Evolutionary conservation across 2,329 filamentous ascomycete genomes (phyloP).

Genomic region (Xylaria sp.): DNA sequence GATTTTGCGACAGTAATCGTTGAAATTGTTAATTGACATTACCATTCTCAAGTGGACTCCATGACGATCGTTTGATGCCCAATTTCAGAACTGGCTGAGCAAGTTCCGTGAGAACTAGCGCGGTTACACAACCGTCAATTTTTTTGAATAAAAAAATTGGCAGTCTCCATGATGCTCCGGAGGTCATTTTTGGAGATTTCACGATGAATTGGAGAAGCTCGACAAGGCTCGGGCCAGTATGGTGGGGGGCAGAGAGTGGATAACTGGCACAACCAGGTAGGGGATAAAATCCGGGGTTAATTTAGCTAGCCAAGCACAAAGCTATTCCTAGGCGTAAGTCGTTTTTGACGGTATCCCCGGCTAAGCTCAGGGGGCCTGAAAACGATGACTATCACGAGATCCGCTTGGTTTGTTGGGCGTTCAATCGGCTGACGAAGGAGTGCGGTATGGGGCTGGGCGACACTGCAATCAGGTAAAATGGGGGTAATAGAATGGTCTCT

Average conservation of each 20-base stretch:
- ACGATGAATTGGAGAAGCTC: slow-evolving; percentile 27
- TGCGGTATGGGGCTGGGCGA: slow-evolving; percentile 42
- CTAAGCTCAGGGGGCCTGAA: slow-evolving; percentile 34
- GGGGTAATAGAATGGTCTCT: slow-evolving; percentile 24
- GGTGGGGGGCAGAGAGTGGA: slow-evolving; percentile 23
- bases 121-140: slow-evolving; percentile 18
- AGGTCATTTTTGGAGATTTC: slow-evolving; percentile 25
- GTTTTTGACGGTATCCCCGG: slow-evolving; percentile 26
- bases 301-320: slow-evolving; percentile 11
- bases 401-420: slow-evolving; percentile 43
- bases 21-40: slow-evolving; percentile 20
- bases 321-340: not conserved
- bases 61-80: slow-evolving; percentile 6
- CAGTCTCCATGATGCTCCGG: slow-evolving; percentile 16
- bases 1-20: slow-evolving; percentile 27
- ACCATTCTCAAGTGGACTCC: slow-evolving; percentile 14
- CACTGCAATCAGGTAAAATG: slow-evolving; percentile 50
- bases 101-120: slow-evolving; percentile 7
- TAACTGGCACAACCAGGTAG: not conserved
- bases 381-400: slow-evolving; percentile 45
- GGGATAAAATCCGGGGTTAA: slow-evolving; percentile 36
- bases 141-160: slow-evolving; percentile 13
- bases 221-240: slow-evolving; percentile 17
- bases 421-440: slow-evolving; percentile 46
- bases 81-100: slow-evolving; percentile 14